Conservation (phyloP, 805 yeast genomes). For the Suhomyces canberraensis region DNA sequence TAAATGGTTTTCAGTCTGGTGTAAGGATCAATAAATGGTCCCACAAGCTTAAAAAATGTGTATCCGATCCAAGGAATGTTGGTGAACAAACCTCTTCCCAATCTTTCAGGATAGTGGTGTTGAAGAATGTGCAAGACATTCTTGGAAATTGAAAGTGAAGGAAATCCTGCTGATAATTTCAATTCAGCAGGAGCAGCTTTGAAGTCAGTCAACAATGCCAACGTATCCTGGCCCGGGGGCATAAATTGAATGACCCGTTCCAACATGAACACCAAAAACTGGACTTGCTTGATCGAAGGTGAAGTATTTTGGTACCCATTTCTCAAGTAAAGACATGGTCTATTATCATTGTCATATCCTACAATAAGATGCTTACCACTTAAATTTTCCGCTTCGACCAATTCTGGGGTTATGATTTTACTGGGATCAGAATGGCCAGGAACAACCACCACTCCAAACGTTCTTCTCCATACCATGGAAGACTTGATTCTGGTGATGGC, state of each 20-base stretch:
- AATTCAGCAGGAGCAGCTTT: constrained; percentile 63
- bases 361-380: constrained; percentile 90
- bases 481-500: constrained; percentile 72
- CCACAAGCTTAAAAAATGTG: constrained; percentile 53
- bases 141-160: constrained; percentile 48
- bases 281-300: constrained; percentile 87
- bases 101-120: constrained; percentile 56
- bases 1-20: constrained; percentile 56
- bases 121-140: constrained; percentile 52
- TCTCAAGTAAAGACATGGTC: constrained; percentile 90
- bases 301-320: constrained; percentile 97
- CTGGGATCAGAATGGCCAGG: constrained; percentile 43
- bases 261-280: constrained; percentile 87
- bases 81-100: constrained; percentile 51
- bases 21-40: constrained; percentile 58
- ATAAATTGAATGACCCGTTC: constrained; percentile 91
- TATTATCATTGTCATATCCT: constrained; percentile 83
- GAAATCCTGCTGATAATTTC: constrained; percentile 41
- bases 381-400: constrained; percentile 66
- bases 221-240: constrained; percentile 95
- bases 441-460: constrained; percentile 62
- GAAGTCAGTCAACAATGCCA: constrained; percentile 89
- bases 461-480: constrained; percentile 90
- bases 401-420: constrained; percentile 50
- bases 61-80: constrained; percentile 58